Conservation (phyloP, 352 stramenopile genomes). For the Pythium rishiriense region DNA sequence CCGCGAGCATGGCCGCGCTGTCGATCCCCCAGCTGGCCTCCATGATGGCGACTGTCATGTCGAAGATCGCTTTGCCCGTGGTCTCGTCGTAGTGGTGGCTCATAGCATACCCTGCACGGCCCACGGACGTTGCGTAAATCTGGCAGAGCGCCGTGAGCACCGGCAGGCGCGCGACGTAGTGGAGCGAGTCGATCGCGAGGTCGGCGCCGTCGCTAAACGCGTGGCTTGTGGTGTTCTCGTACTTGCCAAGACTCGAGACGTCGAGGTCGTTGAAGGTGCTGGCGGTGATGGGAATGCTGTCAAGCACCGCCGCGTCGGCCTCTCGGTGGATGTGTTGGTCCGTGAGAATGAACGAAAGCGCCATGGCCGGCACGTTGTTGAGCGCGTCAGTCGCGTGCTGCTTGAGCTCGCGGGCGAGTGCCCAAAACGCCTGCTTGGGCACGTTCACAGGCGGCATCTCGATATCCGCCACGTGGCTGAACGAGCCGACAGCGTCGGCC, state of each 20-base stretch:
- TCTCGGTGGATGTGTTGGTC: conserved; percentile 18
- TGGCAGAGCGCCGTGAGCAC: conserved; percentile 5
- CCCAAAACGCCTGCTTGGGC: conserved; percentile 38
- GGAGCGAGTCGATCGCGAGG: conserved; percentile 11
- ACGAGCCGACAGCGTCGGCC: conserved; percentile 40
- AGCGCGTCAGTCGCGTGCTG: conserved; percentile 21
- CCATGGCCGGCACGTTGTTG: background rate
- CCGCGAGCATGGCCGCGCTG: background rate
- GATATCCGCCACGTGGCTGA: conserved; percentile 23
- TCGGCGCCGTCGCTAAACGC: background rate
- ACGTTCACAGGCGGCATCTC: conserved; percentile 3
- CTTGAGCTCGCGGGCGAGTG: conserved; percentile 41
- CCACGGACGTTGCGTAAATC: conserved; percentile 20
- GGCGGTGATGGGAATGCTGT: conserved; percentile 13
- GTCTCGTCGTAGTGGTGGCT: conserved; percentile 23
- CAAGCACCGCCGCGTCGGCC: conserved; percentile 2
- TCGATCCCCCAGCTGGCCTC: conserved; percentile 17
- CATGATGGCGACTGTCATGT: conserved; percentile 10
- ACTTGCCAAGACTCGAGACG: conserved; percentile 16
- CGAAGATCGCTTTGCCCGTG: conserved; percentile 14
- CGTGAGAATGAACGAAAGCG: conserved; percentile 2
- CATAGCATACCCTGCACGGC: conserved; percentile 9
- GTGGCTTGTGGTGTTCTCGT: conserved; percentile 5
- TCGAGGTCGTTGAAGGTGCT: conserved; percentile 11
- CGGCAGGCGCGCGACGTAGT: conserved; percentile 4